Base-by-base conservation (phyloP, 1,284 basidiomycete species). In the Amylostereum areolatum region DNA sequence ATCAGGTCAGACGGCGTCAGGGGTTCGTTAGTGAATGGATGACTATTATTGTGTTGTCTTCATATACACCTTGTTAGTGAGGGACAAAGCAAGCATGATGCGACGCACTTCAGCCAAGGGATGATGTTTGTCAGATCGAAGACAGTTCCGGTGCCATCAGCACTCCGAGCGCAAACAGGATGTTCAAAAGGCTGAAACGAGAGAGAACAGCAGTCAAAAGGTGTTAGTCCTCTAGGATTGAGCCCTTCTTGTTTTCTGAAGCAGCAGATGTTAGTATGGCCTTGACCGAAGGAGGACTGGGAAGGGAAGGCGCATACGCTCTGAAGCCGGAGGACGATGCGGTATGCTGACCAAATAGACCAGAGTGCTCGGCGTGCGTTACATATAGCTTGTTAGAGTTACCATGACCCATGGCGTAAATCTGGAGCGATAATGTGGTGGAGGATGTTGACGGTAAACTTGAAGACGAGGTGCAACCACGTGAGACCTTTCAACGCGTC, bases 141-240 rank as follows among this genome's bases (percentile, higher is more conserved):
- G n/a, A 90, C 87, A 45, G 69, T 70, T 8, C 89, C 89, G 1
- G 85, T 89, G 30, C 88, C 86, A 60, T 92, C 89, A 32, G 74
- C 62, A 59, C 89, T 89, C 32, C 84, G 77, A 1, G 91, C 89
- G 59, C 91, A 93, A 5, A 97, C 94, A 0, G 95, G 95, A 59
- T 92, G 85, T 25, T 74, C 75, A 65, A 97, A 97, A 1, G 89
- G 91, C 63, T 96, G 92, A 55, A 96, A 89, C 5, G 92, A 93
- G 32, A 97, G 78, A 0, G 93, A 85, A 59, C 95, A 98, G 60
- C 87, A 96, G 68, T 97, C 92, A 59, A 90, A 94, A 5, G 92
- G 88, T 1, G 89, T 89, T 51, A 74, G 72, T 50, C 76, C 69
- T 51, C 73, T 80, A 46, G 80, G 76, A 63, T 80, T 77, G 8